These are phyloP conservation scores for Moesziomyces antarcticus DNA, from an alignment of 1,284 basidiomycete species.

Conservation along the genomic window DNA sequence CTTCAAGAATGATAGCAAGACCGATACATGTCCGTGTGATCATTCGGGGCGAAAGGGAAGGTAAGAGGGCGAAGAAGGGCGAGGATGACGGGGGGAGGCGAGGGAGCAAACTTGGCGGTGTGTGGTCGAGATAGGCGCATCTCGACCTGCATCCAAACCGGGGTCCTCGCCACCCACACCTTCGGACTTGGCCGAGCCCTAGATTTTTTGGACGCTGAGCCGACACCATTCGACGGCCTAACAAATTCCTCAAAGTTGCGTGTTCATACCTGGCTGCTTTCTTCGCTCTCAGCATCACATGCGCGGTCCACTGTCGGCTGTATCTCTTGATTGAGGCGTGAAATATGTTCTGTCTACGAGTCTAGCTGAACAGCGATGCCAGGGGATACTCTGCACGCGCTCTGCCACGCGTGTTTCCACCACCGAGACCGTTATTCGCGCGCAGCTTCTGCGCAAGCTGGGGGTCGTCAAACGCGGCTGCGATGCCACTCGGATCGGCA, in stretches of 20 bases:
- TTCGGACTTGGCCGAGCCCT: conserved; percentile 35
- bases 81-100: too few relatives aligned
- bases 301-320: not conserved
- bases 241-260: conserved; percentile 1
- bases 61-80: not conserved
- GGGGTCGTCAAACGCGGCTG: conserved; percentile 42
- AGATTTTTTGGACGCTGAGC: not conserved
- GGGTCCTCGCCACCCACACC: conserved; percentile 8
- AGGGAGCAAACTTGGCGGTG: too few relatives aligned
- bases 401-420: conserved; percentile 26
- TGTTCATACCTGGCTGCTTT: not conserved
- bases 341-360: conserved; percentile 2
- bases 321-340: not conserved
- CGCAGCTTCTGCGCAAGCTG: conserved; percentile 40
- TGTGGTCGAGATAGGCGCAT: not conserved
- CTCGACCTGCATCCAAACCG: conserved; percentile 13
- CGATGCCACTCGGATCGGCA: conserved; percentile 42
- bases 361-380: conserved; percentile 36
- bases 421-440: conserved; percentile 24
- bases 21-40: not conserved
- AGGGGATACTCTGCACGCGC: conserved; percentile 43
- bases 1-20: not conserved
- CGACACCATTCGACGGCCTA: conserved; percentile 1
- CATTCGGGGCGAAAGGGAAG: not conserved
- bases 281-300: not conserved